Percentiles rank a stretch among this genome's conserved stretches.
Conservation (phyloP, 2,329 filamentous ascomycete genomes). For the Xenoacremonium recifei region DNA sequence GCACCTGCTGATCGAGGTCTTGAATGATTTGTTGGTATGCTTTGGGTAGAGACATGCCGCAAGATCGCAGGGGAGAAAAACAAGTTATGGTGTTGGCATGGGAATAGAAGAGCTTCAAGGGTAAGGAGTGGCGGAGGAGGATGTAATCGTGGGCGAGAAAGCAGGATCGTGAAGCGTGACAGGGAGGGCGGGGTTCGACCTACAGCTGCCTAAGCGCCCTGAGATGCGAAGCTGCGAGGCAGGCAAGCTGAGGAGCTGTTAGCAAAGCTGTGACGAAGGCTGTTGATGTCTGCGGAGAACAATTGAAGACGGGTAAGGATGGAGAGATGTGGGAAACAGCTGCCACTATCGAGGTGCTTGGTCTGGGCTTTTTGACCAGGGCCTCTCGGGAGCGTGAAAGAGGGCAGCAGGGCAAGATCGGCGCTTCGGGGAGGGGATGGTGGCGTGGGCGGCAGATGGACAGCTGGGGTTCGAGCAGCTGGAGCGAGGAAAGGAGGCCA, state of each 20-base stretch:
- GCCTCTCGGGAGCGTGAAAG: constrained; percentile 5
- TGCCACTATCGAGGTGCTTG: constrained; percentile 14
- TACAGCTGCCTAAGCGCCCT: constrained; percentile 19
- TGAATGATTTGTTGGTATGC: constrained; percentile 63
- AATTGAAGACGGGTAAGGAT: constrained; percentile 12
- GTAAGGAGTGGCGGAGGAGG: constrained; percentile 7
- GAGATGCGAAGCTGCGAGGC: constrained; percentile 7
- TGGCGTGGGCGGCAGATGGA: neutral
- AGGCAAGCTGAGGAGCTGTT: constrained; percentile 13
- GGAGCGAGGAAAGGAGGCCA: constrained; percentile 2
- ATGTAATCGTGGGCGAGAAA: neutral
- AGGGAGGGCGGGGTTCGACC: constrained; percentile 7
- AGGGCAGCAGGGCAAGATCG: constrained; percentile 1
- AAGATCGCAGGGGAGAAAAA: constrained; percentile 1
- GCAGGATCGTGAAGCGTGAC: neutral
- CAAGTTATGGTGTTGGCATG: constrained; percentile 5
- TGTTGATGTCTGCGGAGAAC: constrained; percentile 6
- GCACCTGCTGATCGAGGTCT: constrained; percentile 60
- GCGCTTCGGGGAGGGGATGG: neutral
- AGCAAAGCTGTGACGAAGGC: constrained; percentile 14
- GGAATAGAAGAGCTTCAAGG: no score
- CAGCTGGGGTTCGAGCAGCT: neutral
- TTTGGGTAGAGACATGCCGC: constrained; percentile 45
- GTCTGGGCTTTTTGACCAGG: constrained; percentile 11
- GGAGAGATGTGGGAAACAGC: constrained; percentile 15